phyloP scores from a whole-genome alignment of 2,329 filamentous ascomycete genomes.

The Fusarium decemcellulare region DNA sequence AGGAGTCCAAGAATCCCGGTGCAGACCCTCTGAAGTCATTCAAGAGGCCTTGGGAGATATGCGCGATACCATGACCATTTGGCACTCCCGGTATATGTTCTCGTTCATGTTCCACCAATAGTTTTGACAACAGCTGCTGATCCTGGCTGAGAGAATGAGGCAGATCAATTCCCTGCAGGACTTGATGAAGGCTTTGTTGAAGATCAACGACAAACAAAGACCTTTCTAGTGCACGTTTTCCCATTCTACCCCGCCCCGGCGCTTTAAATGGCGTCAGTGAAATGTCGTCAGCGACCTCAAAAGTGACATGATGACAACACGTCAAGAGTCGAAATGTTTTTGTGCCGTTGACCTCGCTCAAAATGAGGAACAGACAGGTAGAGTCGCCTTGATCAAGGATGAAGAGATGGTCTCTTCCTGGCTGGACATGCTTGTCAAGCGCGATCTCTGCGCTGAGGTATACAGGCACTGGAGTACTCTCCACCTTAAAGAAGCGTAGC shows the following conservation, averaged over 20 bases:
- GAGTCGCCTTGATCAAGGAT: background rate
- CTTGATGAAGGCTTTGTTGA: too few species aligned
- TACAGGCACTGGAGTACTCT: background rate
- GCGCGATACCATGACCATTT: background rate
- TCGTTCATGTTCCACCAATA: too few species aligned
- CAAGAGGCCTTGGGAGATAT: background rate
- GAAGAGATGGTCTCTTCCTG: background rate
- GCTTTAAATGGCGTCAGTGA: background rate
- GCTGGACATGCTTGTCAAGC: background rate
- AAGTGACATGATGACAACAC: background rate
- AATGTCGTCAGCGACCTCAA: background rate
- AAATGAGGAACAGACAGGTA: background rate
- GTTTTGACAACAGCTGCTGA: too few species aligned
- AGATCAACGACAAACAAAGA: too few species aligned
- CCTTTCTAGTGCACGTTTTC: too few species aligned
- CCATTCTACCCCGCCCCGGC: too few species aligned
- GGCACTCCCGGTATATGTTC: too few species aligned
- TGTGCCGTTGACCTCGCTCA: background rate
- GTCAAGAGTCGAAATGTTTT: background rate
- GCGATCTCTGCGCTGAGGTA: background rate
- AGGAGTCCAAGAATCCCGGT: background rate
- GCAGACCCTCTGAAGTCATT: background rate
- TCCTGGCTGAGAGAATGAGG: too few species aligned
- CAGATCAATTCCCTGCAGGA: too few species aligned
- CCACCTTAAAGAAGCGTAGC: background rate